Percentiles rank a stretch among this genome's conserved stretches.
phyloP scores from a whole-genome alignment of 495 filamentous ascomycete genomes.

The Gamarada debralockiae region DNA sequence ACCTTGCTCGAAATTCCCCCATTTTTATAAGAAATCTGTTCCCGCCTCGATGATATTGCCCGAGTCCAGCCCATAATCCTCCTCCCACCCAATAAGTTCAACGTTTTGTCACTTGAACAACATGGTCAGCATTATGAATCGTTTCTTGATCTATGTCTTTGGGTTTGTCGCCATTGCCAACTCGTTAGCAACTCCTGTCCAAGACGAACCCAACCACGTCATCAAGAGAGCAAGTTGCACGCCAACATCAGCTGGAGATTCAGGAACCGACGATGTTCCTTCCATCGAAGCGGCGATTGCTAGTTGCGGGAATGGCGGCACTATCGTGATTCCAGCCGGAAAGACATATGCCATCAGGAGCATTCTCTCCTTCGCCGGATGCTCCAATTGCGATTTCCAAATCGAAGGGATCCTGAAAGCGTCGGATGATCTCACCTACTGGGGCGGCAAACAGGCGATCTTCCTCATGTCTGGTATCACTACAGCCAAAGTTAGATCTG shows the following conservation, averaged over 20 bases:
- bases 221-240: slow-evolving; percentile 33
- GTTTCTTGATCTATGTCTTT: too few species aligned
- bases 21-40: too few species aligned
- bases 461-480: slow-evolving; percentile 32
- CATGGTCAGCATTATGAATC: too few species aligned
- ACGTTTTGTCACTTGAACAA: too few species aligned
- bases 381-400: slow-evolving; percentile 37
- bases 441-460: slow-evolving; percentile 36
- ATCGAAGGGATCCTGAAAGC: slow-evolving; percentile 39
- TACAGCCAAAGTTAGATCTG: slow-evolving; percentile 33
- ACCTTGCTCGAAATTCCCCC: too few species aligned
- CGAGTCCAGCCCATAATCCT: too few species aligned
- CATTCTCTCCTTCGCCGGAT: slow-evolving; percentile 36
- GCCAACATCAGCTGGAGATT: slow-evolving; percentile 29
- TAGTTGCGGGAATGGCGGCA: slow-evolving; percentile 35
- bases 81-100: too few species aligned
- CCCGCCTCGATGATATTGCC: too few species aligned
- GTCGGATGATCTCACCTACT: slow-evolving; percentile 32
- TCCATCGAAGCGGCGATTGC: slow-evolving; percentile 34
- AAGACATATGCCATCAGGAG: slow-evolving; percentile 33
- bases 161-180: too few species aligned
- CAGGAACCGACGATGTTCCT: slow-evolving; percentile 32
- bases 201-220: too few species aligned
- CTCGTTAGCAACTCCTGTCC: too few species aligned
- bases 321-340: slow-evolving; percentile 38